A percentile compares a stretch with the other conserved stretches of the same genome.
These are phyloP conservation scores for Saturnispora bothae DNA, from an alignment of 805 yeast species.

Conservation along the genomic window DNA sequence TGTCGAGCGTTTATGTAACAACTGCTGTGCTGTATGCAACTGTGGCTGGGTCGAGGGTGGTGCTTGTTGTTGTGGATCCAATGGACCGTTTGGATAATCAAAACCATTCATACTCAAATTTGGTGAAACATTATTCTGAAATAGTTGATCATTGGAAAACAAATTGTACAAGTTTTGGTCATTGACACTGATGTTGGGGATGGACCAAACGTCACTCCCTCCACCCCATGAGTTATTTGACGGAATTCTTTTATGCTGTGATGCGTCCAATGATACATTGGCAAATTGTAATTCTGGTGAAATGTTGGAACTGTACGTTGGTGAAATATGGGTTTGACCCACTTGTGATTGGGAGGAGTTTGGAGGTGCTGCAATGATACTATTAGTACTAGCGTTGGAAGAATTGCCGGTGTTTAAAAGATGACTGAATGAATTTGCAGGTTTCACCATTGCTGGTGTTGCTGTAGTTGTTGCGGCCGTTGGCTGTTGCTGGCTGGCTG, in stretches of 20 bases:
- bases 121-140: conserved; percentile 8
- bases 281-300: conserved; percentile 15
- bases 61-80: background rate
- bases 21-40: conserved; percentile 7
- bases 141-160: background rate
- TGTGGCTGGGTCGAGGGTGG: conserved; percentile 8
- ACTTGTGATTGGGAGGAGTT: too few species aligned
- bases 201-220: conserved; percentile 7
- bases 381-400: too few species aligned
- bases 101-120: conserved; percentile 9
- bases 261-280: conserved; percentile 1
- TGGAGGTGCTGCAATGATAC: too few species aligned
- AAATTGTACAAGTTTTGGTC: background rate
- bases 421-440: background rate
- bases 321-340: too few species aligned
- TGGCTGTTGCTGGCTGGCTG: conserved; percentile 5
- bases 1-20: conserved; percentile 4
- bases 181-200: conserved; percentile 6
- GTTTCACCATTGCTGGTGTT: background rate
- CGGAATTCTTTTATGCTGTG: conserved; percentile 5
- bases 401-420: background rate
- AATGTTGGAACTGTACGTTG: conserved; percentile 7
- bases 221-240: conserved; percentile 5
- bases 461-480: background rate
- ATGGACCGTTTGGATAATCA: conserved; percentile 6